Base-by-base conservation (phyloP, 1,139 yeast genomes). In the Candida tetrigidarum region DNA sequence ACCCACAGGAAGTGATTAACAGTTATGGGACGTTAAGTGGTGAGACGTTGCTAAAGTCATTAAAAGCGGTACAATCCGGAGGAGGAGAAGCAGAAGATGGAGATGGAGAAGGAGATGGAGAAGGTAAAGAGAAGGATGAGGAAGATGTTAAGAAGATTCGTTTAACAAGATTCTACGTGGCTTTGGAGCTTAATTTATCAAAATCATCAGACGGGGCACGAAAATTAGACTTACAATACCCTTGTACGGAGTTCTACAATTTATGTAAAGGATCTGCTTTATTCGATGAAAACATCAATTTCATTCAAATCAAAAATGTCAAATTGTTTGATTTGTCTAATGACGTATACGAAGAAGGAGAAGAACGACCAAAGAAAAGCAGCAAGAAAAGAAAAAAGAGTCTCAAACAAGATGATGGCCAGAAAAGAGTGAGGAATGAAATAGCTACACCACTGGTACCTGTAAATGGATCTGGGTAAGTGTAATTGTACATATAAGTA, bases 201-300 rank as follows among this genome's bases (percentile, higher is more conserved):
- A 65, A 60, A 27, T 34, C 37, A 11, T 12, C 28, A 3, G 76
- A 59, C 12, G 79, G 76, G 10, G 81, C 73, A 27, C 84, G 81
- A 58, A 85, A 84, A 56, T 75, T 93, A 50, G 97, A 93, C 60
- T 86, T 93, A 43, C 96, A 90, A 56, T 79, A 85, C 54, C 97
- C 98, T 8, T 92, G 98, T 60, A 79, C 90, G 15, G 99, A 93
- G 50, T 93, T 92, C 62, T 89, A 78, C 65, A 83, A 78, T 43
- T 68, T 90, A 14, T 89, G 97, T 63, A 84, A 89, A 54, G 76
- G 81, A 32, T 89, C 93, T 83, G 72, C 76, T 11, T 73, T 74
- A 32, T 93, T 79, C 57, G 80, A 85, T 53, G 84, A 79, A 46
- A 78, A 80, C 35, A 64, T 75, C n/a, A 76, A 84, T 60, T 76